Conservation (phyloP, 2,329 filamentous ascomycete genomes). For the Ceratocystis cacaofunesta region DNA sequence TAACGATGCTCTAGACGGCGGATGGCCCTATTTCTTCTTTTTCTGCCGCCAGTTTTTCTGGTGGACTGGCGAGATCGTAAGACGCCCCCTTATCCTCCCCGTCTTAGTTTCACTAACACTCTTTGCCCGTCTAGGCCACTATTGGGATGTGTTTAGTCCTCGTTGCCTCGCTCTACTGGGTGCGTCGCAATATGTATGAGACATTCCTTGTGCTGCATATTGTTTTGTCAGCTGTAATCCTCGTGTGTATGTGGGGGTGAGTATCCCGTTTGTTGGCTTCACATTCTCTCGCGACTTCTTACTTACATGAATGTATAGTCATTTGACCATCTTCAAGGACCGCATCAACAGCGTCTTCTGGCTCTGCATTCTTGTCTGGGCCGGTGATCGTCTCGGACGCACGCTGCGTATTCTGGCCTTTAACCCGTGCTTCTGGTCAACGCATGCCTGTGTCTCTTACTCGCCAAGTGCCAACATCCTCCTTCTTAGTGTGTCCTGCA, state of each 20-base stretch:
- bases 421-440: slow-evolving; percentile 26
- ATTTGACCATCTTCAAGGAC: slow-evolving; percentile 35
- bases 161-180: slow-evolving; percentile 34
- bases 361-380: slow-evolving; percentile 35
- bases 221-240: slow-evolving; percentile 33
- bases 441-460: slow-evolving; percentile 25
- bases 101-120: not conserved
- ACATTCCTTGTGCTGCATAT: slow-evolving; percentile 37
- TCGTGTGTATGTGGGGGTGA: slow-evolving; percentile 38
- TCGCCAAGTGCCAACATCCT: slow-evolving; percentile 29
- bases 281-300: slow-evolving; percentile 17
- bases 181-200: slow-evolving; percentile 40
- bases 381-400: slow-evolving; percentile 33
- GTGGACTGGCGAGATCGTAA: slow-evolving; percentile 34
- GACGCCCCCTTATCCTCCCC: slow-evolving; percentile 18
- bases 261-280: slow-evolving; percentile 19
- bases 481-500: slow-evolving; percentile 27
- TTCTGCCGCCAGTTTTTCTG: slow-evolving; percentile 34
- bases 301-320: slow-evolving; percentile 22
- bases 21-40: slow-evolving; percentile 24
- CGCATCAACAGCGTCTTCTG: slow-evolving; percentile 31
- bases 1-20: slow-evolving; percentile 24
- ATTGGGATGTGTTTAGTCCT: slow-evolving; percentile 33
- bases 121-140: slow-evolving; percentile 24
- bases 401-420: slow-evolving; percentile 29